A percentile compares a stretch with the other conserved stretches of the same genome.
These are phyloP conservation scores for Francoa sonchifolia DNA, from an alignment of 441 rosid species.

Conservation along the genomic window DNA sequence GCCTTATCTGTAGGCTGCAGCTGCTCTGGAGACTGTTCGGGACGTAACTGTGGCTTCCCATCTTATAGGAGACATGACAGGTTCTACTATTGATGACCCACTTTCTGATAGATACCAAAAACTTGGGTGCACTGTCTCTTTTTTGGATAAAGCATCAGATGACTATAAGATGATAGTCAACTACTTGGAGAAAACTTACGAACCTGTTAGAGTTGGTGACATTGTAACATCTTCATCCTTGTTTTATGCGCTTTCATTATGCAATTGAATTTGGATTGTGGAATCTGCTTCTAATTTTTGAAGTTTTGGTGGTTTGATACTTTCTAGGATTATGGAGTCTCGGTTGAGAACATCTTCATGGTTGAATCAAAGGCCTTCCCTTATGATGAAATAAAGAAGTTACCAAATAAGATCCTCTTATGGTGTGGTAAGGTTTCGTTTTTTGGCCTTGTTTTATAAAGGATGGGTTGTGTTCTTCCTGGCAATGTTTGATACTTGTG, in stretches of 20 bases:
- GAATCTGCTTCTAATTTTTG: no score
- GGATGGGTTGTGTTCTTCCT: background rate
- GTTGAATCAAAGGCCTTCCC: slow-evolving; percentile 46
- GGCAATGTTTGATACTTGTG: no score
- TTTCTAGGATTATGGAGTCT: slow-evolving; percentile 48
- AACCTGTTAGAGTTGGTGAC: slow-evolving; percentile 59
- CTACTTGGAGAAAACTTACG: slow-evolving; percentile 59
- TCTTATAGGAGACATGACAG: slow-evolving; percentile 54
- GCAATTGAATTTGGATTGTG: no score
- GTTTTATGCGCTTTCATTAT: background rate
- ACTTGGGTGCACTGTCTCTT: slow-evolving; percentile 46
- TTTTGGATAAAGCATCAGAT: slow-evolving; percentile 45
- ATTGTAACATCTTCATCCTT: slow-evolving; percentile 23
- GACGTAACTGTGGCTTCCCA: slow-evolving; percentile 62
- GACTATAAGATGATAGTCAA: slow-evolving; percentile 64
- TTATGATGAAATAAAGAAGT: slow-evolving; percentile 46
- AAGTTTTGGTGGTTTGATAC: background rate
- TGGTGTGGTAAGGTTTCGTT: slow-evolving; percentile 80
- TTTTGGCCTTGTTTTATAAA: no score
- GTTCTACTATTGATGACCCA: slow-evolving; percentile 61
- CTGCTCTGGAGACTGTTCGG: slow-evolving; percentile 49
- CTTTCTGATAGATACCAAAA: slow-evolving; percentile 41
- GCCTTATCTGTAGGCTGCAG: slow-evolving; percentile 31
- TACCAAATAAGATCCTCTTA: slow-evolving; percentile 52
- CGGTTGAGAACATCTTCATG: slow-evolving; percentile 43